Percentiles rank a stretch among this genome's conserved stretches.
These are phyloP conservation scores for Closterium sp. DNA, from an alignment of 139 green algal genomes.

Conservation along the genomic window DNA sequence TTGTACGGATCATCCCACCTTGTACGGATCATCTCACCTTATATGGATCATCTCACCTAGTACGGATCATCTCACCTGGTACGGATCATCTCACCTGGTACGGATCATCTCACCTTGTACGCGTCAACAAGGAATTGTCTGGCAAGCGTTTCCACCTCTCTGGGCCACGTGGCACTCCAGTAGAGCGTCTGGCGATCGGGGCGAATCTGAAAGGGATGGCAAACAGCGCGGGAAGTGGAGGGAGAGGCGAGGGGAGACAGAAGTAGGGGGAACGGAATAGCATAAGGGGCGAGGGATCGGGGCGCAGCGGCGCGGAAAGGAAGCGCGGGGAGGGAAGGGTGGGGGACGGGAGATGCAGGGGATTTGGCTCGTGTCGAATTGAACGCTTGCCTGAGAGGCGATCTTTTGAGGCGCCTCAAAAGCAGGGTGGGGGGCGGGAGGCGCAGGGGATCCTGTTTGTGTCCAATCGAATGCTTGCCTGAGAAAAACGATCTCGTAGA, in stretches of 20 bases:
- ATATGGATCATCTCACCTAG: slow-evolving; percentile 27
- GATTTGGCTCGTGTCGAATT: too few species aligned
- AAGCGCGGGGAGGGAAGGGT: not conserved
- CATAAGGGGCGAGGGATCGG: not conserved
- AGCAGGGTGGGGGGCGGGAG: too few species aligned
- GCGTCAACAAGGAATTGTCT: slow-evolving; percentile 38
- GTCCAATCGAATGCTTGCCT: not conserved
- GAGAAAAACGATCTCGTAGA: slow-evolving; percentile 38
- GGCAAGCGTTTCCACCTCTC: slow-evolving; percentile 55
- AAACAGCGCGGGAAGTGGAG: not conserved
- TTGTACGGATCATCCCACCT: not conserved
- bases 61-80: not conserved
- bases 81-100: not conserved
- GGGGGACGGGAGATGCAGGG: not conserved
- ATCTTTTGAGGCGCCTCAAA: too few species aligned
- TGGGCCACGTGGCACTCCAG: slow-evolving; percentile 64
- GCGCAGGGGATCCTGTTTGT: too few species aligned
- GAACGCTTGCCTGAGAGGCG: not conserved
- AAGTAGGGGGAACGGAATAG: not conserved
- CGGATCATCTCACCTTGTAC: slow-evolving; percentile 46
- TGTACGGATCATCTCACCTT: slow-evolving; percentile 25
- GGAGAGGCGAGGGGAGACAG: not conserved
- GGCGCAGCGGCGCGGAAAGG: not conserved
- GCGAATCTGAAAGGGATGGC: slow-evolving; percentile 43
- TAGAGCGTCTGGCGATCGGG: slow-evolving; percentile 58